These are phyloP conservation scores for Tribonema minus DNA, from an alignment of 108 stramenopile genomes.

Conservation along the genomic window DNA sequence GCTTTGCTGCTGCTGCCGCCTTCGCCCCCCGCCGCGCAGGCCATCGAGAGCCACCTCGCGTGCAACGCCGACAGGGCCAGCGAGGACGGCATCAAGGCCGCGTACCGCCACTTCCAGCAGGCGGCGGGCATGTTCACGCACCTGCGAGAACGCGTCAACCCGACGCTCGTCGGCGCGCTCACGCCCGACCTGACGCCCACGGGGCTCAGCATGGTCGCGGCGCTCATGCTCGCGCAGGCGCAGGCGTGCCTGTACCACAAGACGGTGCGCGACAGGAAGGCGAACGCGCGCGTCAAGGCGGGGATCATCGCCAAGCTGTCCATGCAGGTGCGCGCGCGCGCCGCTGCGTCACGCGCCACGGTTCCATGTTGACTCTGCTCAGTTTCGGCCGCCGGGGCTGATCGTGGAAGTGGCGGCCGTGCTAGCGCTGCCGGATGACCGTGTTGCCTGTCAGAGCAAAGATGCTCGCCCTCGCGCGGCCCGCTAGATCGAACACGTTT, in stretches of 20 bases:
- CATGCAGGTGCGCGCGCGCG: too few species aligned
- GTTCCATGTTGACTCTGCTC: too few species aligned
- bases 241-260: constrained; percentile 41
- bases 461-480: too few species aligned
- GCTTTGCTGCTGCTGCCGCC: background rate
- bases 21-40: background rate
- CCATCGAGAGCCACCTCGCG: background rate
- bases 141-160: constrained; percentile 2
- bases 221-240: constrained; percentile 38
- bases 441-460: too few species aligned
- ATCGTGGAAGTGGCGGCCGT: too few species aligned
- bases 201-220: constrained; percentile 12
- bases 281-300: constrained; percentile 16
- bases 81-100: constrained; percentile 12
- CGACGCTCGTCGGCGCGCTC: constrained; percentile 4
- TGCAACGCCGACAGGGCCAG: background rate
- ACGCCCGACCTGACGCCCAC: constrained; percentile 26
- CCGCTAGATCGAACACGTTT: too few species aligned
- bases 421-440: too few species aligned
- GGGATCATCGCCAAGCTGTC: constrained; percentile 35
- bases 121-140: constrained; percentile 32
- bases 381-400: too few species aligned
- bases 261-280: constrained; percentile 13
- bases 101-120: constrained; percentile 24
- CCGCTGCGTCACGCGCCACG: too few species aligned